Conservation (phyloP, 2,329 filamentous ascomycete genomes). For the Colletotrichum theobromicola region DNA sequence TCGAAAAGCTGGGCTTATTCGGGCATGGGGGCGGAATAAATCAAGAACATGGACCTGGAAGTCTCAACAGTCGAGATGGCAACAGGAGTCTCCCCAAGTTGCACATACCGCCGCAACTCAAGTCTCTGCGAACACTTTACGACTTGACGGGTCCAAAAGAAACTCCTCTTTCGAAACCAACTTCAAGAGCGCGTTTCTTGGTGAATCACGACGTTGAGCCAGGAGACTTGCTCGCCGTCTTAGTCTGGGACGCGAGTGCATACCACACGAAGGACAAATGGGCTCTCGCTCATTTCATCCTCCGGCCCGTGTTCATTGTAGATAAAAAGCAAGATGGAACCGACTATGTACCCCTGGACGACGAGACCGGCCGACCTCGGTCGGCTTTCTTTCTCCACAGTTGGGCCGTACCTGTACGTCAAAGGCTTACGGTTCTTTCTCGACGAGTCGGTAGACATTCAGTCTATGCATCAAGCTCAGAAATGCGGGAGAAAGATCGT, state of each 20-base stretch:
- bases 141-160: neutral
- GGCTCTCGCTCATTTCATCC: neutral
- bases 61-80: too few species aligned
- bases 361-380: too few species aligned
- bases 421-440: too few species aligned
- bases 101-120: neutral
- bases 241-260: neutral
- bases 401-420: neutral
- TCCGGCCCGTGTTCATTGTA: neutral
- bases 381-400: neutral
- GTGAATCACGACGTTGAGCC: neutral
- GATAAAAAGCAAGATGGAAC: neutral
- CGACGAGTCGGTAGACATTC: too few species aligned
- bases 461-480: too few species aligned
- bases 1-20: too few species aligned
- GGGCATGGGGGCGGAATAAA: too few species aligned
- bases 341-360: too few species aligned
- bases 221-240: fast-evolving
- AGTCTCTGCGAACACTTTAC: neutral
- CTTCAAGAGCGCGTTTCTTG: neutral
- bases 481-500: too few species aligned
- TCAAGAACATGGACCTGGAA: too few species aligned
- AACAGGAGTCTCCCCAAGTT: too few species aligned
- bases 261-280: fast-evolving
- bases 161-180: neutral